Base-by-base conservation (phyloP, 306 rosid species). In the Vigna mungo region DNA sequence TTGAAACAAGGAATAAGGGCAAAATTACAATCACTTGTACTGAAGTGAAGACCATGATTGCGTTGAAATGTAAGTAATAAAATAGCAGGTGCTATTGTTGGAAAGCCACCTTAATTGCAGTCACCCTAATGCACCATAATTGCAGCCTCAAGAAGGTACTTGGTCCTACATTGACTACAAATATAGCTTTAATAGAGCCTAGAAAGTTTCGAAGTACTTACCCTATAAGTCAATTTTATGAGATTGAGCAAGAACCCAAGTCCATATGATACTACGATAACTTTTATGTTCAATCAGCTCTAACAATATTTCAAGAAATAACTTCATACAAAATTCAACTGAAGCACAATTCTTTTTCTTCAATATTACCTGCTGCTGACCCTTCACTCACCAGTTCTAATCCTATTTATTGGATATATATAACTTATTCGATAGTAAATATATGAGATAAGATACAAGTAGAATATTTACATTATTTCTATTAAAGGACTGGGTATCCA, bases 231-330 rank as follows among this genome's bases (percentile, higher is more conserved):
- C 1, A 4, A 3, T 14, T 48, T 48, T 48, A 16, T 14, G 18
- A 48, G 18, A 16, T 48, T 51, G 23, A 16, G 21, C 14, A 16
- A 16, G 55, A 18, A 4, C n/a, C 9, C 7, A 6, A 16, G 10
- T 49, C 10, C 9, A n/a, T 20, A 10, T 25, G 49, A 9, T 47
- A 13, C 17, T 15, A 54, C 12, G 49, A 27, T 43, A n/a, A 61
- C 60, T 48, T 61, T 39, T 9, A 39, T 18, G 37, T 14, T 47
- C 51, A 62, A 34, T 20, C 36, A 75, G 37, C 37, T 48, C 12
- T 48, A 32, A 32, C 43, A 48, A 12, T 7, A 75, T 17, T 62
- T 48, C 61, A 47, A 62, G 36, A 34, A 75, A 60, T 32, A 23
- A 47, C 37, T 47, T 75, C 62, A 32, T 6, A 20, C 25, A 17